These are phyloP conservation scores for Saccharomycopsis olivae DNA, from an alignment of 805 yeast genomes.

Conservation along the genomic window DNA sequence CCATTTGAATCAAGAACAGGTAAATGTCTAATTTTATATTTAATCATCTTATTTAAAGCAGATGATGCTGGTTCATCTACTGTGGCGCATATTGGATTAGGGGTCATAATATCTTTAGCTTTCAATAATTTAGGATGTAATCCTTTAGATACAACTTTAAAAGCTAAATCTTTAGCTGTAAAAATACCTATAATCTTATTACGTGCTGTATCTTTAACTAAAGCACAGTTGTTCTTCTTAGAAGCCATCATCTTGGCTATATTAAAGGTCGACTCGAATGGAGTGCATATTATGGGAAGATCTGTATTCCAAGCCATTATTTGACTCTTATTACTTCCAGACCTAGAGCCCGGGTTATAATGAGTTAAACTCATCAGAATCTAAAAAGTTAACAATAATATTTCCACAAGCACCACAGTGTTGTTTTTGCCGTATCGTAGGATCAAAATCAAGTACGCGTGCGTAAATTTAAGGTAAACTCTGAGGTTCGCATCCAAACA, in stretches of 20 bases:
- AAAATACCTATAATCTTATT: constrained; percentile 29
- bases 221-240: constrained; percentile 31
- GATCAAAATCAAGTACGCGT: no score
- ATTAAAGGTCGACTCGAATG: constrained; percentile 24
- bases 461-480: no score
- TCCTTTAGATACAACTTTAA: constrained; percentile 28
- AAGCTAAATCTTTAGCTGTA: constrained; percentile 38
- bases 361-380: constrained; percentile 1
- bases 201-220: constrained; percentile 25
- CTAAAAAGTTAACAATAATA: no score
- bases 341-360: background rate
- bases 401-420: no score
- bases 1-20: constrained; percentile 29
- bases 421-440: no score
- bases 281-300: constrained; percentile 27
- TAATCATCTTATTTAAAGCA: constrained; percentile 33
- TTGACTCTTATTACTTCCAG: background rate
- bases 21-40: constrained; percentile 32
- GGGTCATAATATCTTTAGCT: constrained; percentile 31
- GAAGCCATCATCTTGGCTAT: constrained; percentile 30
- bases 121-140: constrained; percentile 22
- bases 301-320: constrained; percentile 24
- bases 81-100: constrained; percentile 27
- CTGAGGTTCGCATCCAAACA: no score
- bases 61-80: constrained; percentile 30